Evolutionary conservation across 1,139 yeast genomes (phyloP).

Genomic region (Debaryomyces nepalensis): DNA sequence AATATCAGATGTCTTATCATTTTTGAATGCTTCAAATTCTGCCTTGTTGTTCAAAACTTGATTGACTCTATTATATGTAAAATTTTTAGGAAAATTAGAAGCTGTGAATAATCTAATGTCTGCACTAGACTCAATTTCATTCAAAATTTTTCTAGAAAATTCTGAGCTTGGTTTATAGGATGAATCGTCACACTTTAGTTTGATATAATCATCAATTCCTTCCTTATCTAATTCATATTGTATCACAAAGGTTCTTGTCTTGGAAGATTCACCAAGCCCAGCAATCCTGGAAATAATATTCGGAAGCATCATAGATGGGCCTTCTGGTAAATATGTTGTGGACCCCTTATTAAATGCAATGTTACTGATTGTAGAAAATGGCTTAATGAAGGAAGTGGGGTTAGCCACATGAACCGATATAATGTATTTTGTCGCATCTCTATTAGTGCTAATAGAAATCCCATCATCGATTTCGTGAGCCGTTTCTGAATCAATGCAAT

Average conservation of each 20-base stretch:
- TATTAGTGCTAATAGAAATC: conserved; percentile 55
- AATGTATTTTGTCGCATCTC: conserved; percentile 34
- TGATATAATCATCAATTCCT: conserved; percentile 30
- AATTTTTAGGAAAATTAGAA: conserved; percentile 39
- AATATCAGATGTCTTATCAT: conserved; percentile 17
- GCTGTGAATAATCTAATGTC: conserved; percentile 29
- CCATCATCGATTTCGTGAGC: conserved; percentile 98
- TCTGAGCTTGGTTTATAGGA: conserved; percentile 23
- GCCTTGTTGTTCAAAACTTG: conserved; percentile 28
- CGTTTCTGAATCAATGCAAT: conserved; percentile 79
- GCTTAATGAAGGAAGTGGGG: conserved; percentile 68
- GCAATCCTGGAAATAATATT: conserved; percentile 52
- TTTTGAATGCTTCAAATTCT: conserved; percentile 14
- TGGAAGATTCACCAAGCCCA: conserved; percentile 58
- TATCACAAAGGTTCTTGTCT: conserved; percentile 45
- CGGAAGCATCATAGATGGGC: conserved; percentile 73
- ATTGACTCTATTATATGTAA: conserved; percentile 43
- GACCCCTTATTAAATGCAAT: conserved; percentile 65
- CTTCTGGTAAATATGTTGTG: conserved; percentile 78
- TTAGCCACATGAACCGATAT: conserved; percentile 85
- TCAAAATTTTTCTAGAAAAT: conserved; percentile 20
- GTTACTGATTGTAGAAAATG: conserved; percentile 53
- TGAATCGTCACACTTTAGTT: conserved; percentile 20
- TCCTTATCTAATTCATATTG: conserved; percentile 35
- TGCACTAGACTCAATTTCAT: conserved; percentile 21